Conservation (phyloP, 768 basidiomycete genomes). For the Suillus tomentosus region DNA sequence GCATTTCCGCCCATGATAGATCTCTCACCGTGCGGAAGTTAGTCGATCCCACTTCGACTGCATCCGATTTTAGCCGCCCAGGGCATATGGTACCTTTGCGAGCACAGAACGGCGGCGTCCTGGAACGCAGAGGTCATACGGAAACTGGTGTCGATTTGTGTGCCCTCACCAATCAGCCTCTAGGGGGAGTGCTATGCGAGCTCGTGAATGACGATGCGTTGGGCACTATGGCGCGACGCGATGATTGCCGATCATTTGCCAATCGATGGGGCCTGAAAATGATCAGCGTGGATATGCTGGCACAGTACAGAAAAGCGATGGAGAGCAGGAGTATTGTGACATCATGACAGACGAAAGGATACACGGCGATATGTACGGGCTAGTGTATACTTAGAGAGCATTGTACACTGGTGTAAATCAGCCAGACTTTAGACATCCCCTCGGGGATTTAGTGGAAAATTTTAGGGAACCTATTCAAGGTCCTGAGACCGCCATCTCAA, state of each 20-base stretch:
- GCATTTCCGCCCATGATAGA: constrained; percentile 96
- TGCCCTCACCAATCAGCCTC: constrained; percentile 60
- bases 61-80: constrained; percentile 84
- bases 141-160: constrained; percentile 91
- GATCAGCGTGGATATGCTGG: constrained; percentile 90
- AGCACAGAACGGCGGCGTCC: constrained; percentile 81
- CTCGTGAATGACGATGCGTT: constrained; percentile 88
- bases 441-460: background rate
- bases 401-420: background rate
- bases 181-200: constrained; percentile 86
- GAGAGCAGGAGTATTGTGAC: background rate
- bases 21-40: constrained; percentile 84
- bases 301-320: constrained; percentile 36
- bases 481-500: background rate
- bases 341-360: background rate
- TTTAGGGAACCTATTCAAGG: background rate
- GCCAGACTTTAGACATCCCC: background rate
- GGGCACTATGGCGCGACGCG: constrained; percentile 93
- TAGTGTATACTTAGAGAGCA: constrained; percentile 3
- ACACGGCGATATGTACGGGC: background rate
- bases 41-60: constrained; percentile 54
- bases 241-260: constrained; percentile 92
- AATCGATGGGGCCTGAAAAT: constrained; percentile 88
- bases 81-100: constrained; percentile 96
- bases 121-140: constrained; percentile 90